Percentiles rank a stretch among this genome's conserved stretches.
Conservation (phyloP, 257 asterid genomes). For the Leonotis leonurus region DNA sequence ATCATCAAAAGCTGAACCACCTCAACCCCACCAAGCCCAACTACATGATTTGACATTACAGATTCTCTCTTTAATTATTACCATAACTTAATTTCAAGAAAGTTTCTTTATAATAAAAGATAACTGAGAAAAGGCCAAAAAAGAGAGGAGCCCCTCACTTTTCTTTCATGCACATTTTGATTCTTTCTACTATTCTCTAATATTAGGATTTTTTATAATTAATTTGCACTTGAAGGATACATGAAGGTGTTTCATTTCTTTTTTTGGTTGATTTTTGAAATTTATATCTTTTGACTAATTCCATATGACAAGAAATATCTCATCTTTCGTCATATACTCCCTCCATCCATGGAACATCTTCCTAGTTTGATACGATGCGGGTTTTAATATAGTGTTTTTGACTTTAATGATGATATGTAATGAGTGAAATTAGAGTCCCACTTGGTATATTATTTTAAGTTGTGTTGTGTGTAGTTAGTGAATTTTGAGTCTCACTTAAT, state of each 20-base stretch:
- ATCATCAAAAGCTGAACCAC: conserved; percentile 9
- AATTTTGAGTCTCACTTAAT: too few relatives aligned
- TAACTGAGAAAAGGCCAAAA: conserved; percentile 4
- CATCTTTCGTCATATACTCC: background rate
- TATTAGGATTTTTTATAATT: background rate
- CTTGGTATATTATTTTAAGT: too few relatives aligned
- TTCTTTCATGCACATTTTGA: conserved; percentile 6
- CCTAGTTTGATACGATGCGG: too few relatives aligned
- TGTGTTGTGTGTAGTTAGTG: too few relatives aligned
- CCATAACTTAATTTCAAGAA: conserved; percentile 3
- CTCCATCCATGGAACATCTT: too few relatives aligned
- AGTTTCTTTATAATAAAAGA: conserved; percentile 21
- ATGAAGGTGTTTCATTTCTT: background rate
- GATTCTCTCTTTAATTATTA: conserved; percentile 34
- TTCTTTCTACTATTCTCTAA: background rate
- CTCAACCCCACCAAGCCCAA: conserved; percentile 24
- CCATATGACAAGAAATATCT: background rate
- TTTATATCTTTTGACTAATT: background rate
- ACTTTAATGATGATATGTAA: too few relatives aligned
- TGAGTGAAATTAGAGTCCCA: too few relatives aligned
- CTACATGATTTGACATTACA: conserved; percentile 45
- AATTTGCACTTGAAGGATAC: background rate
- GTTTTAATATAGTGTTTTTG: too few relatives aligned
- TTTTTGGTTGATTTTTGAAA: background rate
- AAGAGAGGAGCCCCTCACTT: background rate